Evolutionary conservation across 139 green algal species (phyloP), one percentile per base, ranked within the genome.

Genomic region (Marvania coccoides): DNA sequence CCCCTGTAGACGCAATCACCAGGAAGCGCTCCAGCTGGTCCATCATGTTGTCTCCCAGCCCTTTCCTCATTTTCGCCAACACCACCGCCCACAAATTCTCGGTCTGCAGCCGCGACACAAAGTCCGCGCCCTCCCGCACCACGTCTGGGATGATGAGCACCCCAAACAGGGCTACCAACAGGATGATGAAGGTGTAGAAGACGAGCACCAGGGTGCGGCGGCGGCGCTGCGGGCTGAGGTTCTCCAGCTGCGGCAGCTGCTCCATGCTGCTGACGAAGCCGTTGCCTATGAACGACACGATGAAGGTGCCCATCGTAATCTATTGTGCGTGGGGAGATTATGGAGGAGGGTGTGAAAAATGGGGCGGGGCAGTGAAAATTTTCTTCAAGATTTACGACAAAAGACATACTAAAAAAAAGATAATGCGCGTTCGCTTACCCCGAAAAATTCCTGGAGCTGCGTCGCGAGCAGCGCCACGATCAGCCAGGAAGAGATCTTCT

Each of bases 281-380:
- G 67, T 94, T 92, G 42, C 89, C 90, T 35, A 96, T 89, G 63
- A 95, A 94, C 3, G 87, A 86, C 6, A 95, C 65, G 34, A 96
- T 85, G 74, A 96, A 96, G 3, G 85, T 91, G 26, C 89, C 89
- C 80, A 96, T 94, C 6, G 80, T 77, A 65, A 96, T 93, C 88
- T n/a, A n/a, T n/a, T n/a, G n/a, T 95, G 81, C 35, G 67, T 10
- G 23, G 5, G 10, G 6, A 57, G 26, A 10, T 23, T 29, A 31
- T 33, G n/a, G 14, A 29, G 31, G 12, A 42, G 15, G 33, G 34
- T 39, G 26, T 26, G 47, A 23, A 38, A 15, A 42, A 36, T 36
- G 12, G 24, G 34, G 34, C 29, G 9, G 7, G 59, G 7, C 12
- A 5, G 26, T 34, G 31, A 53, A 66, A 59, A 59, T 12, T 9